Evolutionary conservation across 192 early-diverging fungal species (phyloP).

Genomic region (Backusella circina): DNA sequence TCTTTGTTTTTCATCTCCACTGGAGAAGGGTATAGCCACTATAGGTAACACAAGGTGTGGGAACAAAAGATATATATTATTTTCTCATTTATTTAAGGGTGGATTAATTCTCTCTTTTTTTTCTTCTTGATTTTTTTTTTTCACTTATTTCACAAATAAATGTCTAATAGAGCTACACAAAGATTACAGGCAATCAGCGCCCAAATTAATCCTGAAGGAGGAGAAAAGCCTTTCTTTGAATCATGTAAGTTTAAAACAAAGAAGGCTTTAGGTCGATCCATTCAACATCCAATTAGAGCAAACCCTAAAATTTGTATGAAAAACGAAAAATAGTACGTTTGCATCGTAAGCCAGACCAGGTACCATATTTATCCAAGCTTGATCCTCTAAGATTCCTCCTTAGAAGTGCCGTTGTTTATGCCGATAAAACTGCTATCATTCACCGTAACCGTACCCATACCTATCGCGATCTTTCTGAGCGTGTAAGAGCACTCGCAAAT

Average conservation of each 20-base stretch:
- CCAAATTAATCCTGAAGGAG: neutral
- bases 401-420: constrained; percentile 45
- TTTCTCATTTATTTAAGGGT: neutral
- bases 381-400: constrained; percentile 54
- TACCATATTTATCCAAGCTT: constrained; percentile 31
- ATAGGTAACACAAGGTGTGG: neutral
- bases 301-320: neutral
- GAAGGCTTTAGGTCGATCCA: neutral
- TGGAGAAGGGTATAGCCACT: neutral
- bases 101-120: neutral
- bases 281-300: neutral
- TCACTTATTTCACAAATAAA: neutral
- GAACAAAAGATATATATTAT: neutral
- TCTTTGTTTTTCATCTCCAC: neutral
- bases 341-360: constrained; percentile 7
- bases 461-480: constrained; percentile 44
- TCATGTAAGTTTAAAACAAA: neutral
- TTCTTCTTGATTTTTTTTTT: neutral
- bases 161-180: neutral
- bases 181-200: neutral
- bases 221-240: neutral
- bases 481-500: constrained; percentile 41
- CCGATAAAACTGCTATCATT: constrained; percentile 44
- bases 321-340: constrained; percentile 10
- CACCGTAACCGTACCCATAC: constrained; percentile 34